These are phyloP conservation scores for Cerrena zonata DNA, from an alignment of 1,284 basidiomycete species.

Conservation along the genomic window DNA sequence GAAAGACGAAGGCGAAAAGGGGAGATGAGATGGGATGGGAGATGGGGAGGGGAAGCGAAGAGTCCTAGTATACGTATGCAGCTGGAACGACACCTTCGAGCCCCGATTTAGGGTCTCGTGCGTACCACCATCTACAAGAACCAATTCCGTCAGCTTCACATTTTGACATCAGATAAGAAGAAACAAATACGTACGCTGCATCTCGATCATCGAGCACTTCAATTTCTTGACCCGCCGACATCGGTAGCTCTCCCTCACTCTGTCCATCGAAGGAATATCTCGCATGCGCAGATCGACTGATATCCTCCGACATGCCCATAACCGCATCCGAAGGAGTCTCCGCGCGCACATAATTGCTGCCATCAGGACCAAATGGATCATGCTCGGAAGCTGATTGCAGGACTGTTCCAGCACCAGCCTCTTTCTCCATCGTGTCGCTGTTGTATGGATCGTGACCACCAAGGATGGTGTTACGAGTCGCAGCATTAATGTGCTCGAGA, in stretches of 20 bases:
- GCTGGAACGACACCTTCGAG: constrained; percentile 84
- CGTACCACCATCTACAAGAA: constrained; percentile 89
- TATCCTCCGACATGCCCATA: constrained; percentile 56
- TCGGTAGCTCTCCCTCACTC: constrained; percentile 69
- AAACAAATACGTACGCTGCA: constrained; percentile 55
- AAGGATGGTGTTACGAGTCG: constrained; percentile 72
- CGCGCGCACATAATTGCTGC: constrained; percentile 66
- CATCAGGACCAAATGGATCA: constrained; percentile 66
- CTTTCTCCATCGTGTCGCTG: constrained; percentile 44
- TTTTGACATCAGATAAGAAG: constrained; percentile 50
- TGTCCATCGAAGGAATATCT: constrained; percentile 74
- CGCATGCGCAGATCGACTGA: constrained; percentile 67
- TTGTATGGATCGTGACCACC: constrained; percentile 47
- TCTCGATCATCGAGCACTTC: constrained; percentile 76
- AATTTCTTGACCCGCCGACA: constrained; percentile 67
- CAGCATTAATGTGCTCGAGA: constrained; percentile 83
- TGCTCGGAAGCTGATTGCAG: constrained; percentile 9
- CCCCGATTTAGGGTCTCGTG: constrained; percentile 70
- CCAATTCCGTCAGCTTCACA: constrained; percentile 58
- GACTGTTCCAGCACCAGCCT: constrained; percentile 23
- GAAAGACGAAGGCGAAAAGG: too few species aligned
- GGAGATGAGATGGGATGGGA: too few species aligned
- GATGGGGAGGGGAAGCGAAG: constrained; percentile 61
- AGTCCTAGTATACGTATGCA: constrained; percentile 71
- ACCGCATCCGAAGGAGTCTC: constrained; percentile 74